Evolutionary conservation across 352 stramenopile species (phyloP), one percentile per base, ranked within the genome.

Genomic region (Pythium monospermum): DNA sequence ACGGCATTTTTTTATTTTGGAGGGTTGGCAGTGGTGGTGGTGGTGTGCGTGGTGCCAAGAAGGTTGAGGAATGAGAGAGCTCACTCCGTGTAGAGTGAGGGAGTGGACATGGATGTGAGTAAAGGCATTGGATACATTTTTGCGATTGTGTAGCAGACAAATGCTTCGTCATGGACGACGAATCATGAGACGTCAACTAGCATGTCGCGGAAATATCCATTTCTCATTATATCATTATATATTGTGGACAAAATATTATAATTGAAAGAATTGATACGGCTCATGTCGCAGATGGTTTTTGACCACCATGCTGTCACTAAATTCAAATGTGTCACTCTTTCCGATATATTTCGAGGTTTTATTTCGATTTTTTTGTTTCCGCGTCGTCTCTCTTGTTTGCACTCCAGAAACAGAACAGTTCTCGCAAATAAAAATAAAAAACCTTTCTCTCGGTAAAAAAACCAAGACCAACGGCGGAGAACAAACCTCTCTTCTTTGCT

Each of bases 281-380:
- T n/a, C n/a, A n/a, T n/a, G n/a, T n/a, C n/a, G n/a, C n/a, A n/a
- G n/a, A n/a, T n/a, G n/a, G n/a, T n/a, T n/a, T n/a, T n/a, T n/a
- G n/a, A n/a, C n/a, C n/a, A n/a, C n/a, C n/a, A n/a, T n/a, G n/a
- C n/a, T 49, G 42, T 38, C 42, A 49, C 26, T 49, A n/a, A 49
- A 49, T 49, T 49, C 28, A 35, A 49, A 49, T n/a, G 31, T 27
- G 42, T 49, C 26, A 49, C 27, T 49, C 16, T 49, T n/a, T 33
- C n/a, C 28, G 25, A 37, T 18, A 26, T 26, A 4, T 4, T 0
- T 26, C 13, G 42, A 49, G 42, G 42, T 49, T 49, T 49, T 49
- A 37, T 49, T 37, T 27, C 42, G 37, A n/a, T 49, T 49, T 27
- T 49, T 49, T 37, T 27, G 42, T n/a, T 8, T 43, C 37, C 18